Evolutionary conservation across 129 eudicot genomes (phyloP).

Genomic region (Centella asiatica): DNA sequence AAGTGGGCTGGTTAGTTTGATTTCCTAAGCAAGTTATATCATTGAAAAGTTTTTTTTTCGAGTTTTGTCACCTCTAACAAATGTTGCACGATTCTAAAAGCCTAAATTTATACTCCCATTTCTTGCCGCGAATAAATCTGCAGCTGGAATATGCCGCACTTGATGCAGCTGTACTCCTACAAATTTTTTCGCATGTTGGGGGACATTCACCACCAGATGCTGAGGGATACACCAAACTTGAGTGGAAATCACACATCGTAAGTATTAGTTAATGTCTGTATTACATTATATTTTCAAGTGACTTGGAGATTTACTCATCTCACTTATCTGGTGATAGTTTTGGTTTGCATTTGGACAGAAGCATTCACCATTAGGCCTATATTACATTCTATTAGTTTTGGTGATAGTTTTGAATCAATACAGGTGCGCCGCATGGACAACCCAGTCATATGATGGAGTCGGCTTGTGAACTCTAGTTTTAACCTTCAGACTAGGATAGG

Average conservation of each 20-base stretch:
- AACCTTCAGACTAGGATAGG: constrained; percentile 16
- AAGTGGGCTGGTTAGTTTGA: not conserved
- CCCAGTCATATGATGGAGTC: constrained; percentile 23
- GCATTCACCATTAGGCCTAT: too few relatives aligned
- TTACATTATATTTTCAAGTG: not conserved
- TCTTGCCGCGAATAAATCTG: not conserved
- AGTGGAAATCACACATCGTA: constrained; percentile 95
- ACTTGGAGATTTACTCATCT: too few relatives aligned
- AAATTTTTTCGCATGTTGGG: constrained; percentile 68
- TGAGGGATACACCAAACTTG: constrained; percentile 42
- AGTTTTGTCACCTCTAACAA: not conserved
- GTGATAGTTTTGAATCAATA: constrained; percentile 2
- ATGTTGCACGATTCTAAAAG: not conserved
- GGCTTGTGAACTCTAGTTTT: constrained; percentile 1
- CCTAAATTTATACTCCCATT: not conserved
- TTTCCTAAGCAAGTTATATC: not conserved
- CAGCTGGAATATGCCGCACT: constrained; percentile 99
- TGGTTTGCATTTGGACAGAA: not conserved
- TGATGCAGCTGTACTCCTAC: constrained; percentile 91
- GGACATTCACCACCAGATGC: constrained; percentile 50
- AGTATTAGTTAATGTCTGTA: constrained; percentile 16
- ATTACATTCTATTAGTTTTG: not conserved
- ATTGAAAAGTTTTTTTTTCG: not conserved
- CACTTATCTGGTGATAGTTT: not conserved
- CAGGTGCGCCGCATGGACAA: constrained; percentile 48